Conservation (phyloP, 768 basidiomycete genomes). For the Mycena vulgaris region DNA sequence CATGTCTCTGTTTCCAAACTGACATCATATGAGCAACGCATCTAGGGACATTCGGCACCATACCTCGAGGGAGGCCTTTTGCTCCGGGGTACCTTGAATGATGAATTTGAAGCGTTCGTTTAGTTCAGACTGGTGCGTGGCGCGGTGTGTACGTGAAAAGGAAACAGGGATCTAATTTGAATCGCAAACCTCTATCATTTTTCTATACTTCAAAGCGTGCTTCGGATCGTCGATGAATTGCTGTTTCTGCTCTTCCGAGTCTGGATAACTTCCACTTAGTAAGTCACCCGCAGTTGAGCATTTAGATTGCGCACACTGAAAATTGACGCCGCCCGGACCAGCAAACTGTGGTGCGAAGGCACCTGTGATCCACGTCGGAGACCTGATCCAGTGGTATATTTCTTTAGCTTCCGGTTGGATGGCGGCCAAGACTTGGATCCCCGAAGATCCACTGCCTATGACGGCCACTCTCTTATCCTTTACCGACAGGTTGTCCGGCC, state of each 20-base stretch:
- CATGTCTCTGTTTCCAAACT: constrained; percentile 47
- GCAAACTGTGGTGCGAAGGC: constrained; percentile 52
- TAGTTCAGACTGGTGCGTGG: constrained; percentile 44
- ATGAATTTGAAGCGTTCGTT: constrained; percentile 48
- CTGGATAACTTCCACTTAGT: constrained; percentile 3
- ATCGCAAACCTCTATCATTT: constrained; percentile 38
- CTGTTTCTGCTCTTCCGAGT: constrained; percentile 43
- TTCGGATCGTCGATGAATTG: constrained; percentile 55
- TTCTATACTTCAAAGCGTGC: constrained; percentile 53
- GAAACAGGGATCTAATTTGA: constrained; percentile 18
- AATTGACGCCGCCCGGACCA: constrained; percentile 48
- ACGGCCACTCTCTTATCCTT: constrained; percentile 61
- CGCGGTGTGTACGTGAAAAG: too few species aligned
- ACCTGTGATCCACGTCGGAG: constrained; percentile 60
- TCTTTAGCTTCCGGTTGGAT: constrained; percentile 58
- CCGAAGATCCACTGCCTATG: constrained; percentile 61
- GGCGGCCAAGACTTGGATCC: constrained; percentile 59
- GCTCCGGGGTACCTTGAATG: constrained; percentile 57
- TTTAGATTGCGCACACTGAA: constrained; percentile 29
- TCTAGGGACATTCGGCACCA: neutral
- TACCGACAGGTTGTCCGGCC: constrained; percentile 56
- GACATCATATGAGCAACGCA: neutral
- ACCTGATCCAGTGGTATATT: constrained; percentile 61
- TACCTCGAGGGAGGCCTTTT: constrained; percentile 60
- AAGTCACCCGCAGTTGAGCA: neutral